Base-by-base conservation (phyloP, 129 eudicot species). In the Tagetes erecta region DNA sequence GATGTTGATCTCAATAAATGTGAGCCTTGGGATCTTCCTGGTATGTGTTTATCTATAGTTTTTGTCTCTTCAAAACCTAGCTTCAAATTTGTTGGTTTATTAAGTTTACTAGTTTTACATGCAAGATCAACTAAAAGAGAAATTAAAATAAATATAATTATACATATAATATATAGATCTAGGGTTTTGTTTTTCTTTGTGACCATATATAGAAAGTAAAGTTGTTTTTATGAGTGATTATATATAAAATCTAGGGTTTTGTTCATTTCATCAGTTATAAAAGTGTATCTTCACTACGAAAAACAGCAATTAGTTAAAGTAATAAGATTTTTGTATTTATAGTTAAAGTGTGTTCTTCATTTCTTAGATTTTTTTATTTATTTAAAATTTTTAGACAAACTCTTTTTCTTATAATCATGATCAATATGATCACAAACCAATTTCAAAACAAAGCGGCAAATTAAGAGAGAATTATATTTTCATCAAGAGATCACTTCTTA, bases 1-100 rank as follows among this genome's bases (percentile, higher is more conserved):
- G 87, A 83, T 66, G 87, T 83, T 83, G 89, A 85, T 76, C 84
- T 82, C 42, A 78, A 82, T 42, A 81, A 85, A 56, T 80, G 82
- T 12, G 84, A 83, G 76, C 87, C 87, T 44, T 83, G 87, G 87
- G 87, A 83, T 83, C 87, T 83, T 64, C 87, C 87, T 70, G 87
- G 87, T 83, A 83, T n/a, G 74, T 71, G 20, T 13, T 42, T 52
- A 45, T 10, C 13, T 8, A 1, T 51, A 35, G 13, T 6, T 1
- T 60, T 12, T 37, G 31, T 49, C 42, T 42, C 50, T 62, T 39
- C 12, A 68, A 20, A 20, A 20, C 33, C 37, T 67, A 56, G 38
- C 36, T 67, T 8, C 46, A 3, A 1, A 46, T n/a, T 7, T n/a
- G 58, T n/a, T 67, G 11, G 47, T 34, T 8, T 67, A 27, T 60